Conservation (phyloP, 345 rosid species). For the Alliaria petiolata region DNA sequence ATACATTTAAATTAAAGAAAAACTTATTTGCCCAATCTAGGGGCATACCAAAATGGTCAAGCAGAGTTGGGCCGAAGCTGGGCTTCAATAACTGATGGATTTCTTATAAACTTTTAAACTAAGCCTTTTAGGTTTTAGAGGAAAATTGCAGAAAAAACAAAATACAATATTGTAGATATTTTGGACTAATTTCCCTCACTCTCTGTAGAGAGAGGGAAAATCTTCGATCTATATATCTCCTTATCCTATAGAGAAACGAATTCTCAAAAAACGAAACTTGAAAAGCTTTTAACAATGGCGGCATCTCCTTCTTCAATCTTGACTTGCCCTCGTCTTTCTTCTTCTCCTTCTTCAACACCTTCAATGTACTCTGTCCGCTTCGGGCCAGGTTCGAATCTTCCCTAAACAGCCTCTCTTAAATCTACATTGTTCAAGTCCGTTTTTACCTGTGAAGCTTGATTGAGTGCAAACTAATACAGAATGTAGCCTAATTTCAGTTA, state of each 20-base stretch:
- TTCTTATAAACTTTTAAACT: too few relatives aligned
- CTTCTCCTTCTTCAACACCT: too few relatives aligned
- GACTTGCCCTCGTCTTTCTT: conserved; percentile 41
- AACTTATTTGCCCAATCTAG: too few relatives aligned
- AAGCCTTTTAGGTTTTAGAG: too few relatives aligned
- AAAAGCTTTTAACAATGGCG: conserved; percentile 37
- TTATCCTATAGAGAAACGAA: conserved; percentile 7
- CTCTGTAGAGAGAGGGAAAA: too few relatives aligned
- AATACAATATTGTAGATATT: too few relatives aligned
- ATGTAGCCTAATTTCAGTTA: neutral
- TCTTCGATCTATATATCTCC: neutral
- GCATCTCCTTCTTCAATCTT: conserved; percentile 43
- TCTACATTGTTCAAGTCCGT: neutral
- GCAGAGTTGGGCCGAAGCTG: too few relatives aligned
- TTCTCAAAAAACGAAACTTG: neutral
- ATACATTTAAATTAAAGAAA: too few relatives aligned
- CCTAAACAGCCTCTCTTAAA: neutral
- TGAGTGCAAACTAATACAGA: neutral
- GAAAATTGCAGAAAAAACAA: too few relatives aligned
- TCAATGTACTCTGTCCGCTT: conserved; percentile 29
- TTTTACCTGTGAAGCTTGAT: neutral
- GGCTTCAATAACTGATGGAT: too few relatives aligned
- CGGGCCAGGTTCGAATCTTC: conserved; percentile 1
- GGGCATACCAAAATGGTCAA: too few relatives aligned
- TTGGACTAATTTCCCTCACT: too few relatives aligned